These are phyloP conservation scores for Speleostelium caveatum DNA, from an alignment of 78 protist genomes.

Conservation along the genomic window DNA sequence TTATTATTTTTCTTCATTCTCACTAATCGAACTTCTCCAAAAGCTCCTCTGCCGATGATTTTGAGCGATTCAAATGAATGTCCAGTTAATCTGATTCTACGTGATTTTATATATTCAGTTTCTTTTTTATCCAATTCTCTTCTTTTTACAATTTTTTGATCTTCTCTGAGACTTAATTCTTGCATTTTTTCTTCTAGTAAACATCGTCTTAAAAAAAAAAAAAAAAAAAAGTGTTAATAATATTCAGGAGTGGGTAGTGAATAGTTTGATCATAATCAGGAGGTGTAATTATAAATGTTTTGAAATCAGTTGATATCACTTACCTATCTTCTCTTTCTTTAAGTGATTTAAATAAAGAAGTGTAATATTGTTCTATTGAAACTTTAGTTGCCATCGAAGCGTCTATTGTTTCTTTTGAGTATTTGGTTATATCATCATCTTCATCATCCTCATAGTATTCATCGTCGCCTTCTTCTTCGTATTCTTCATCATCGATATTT, in stretches of 20 bases:
- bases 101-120: constrained; percentile 74
- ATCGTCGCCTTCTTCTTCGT: constrained; percentile 15
- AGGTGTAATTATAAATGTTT: too few relatives aligned
- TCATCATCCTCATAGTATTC: constrained; percentile 27
- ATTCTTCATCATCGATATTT: constrained; percentile 14
- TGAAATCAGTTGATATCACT: too few relatives aligned
- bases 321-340: constrained; percentile 83
- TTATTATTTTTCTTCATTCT: constrained; percentile 76
- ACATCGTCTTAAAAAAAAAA: constrained; percentile 30
- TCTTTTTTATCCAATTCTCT: constrained; percentile 79
- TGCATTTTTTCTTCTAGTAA: constrained; percentile 70
- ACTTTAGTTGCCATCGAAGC: constrained; percentile 78
- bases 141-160: constrained; percentile 65
- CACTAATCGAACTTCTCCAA: constrained; percentile 88
- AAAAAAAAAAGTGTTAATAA: not conserved
- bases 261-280: too few relatives aligned
- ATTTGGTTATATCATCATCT: constrained; percentile 32
- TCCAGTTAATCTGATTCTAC: constrained; percentile 79
- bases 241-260: too few relatives aligned
- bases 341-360: constrained; percentile 62
- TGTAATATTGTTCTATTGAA: constrained; percentile 79
- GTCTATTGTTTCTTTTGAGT: constrained; percentile 72
- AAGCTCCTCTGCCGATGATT: constrained; percentile 88
- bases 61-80: constrained; percentile 77
- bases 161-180: constrained; percentile 71